phyloP scores from a whole-genome alignment of 176 grass and related monocot genomes.

The Zea mays region DNA sequence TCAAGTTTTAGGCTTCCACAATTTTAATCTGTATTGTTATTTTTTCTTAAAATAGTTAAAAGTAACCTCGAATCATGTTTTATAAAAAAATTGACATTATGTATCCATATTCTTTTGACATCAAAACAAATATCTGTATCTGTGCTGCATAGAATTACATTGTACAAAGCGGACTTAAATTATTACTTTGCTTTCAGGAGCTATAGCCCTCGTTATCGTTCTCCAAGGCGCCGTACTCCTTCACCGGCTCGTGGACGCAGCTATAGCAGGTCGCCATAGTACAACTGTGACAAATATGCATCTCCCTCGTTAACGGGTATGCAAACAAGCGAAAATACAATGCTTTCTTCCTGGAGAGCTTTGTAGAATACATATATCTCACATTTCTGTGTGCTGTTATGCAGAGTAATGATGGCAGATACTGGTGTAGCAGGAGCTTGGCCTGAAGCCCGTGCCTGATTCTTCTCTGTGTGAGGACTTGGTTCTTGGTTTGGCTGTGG shows the following conservation, averaged over 20 bases:
- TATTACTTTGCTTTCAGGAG: slow-evolving; percentile 60
- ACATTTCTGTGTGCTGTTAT: slow-evolving; percentile 18
- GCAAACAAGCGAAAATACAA: not conserved
- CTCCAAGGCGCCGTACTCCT: slow-evolving; percentile 71
- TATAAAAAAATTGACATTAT: no score
- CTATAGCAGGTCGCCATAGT: slow-evolving; percentile 69
- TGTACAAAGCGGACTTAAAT: slow-evolving; percentile 11
- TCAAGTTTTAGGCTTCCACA: no score
- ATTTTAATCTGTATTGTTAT: no score
- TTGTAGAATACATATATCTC: not conserved
- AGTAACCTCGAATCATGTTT: no score
- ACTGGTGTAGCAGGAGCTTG: slow-evolving; percentile 64
- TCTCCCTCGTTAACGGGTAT: slow-evolving; percentile 78
- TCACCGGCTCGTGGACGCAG: slow-evolving; percentile 66
- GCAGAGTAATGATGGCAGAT: slow-evolving; percentile 48
- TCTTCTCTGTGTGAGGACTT: slow-evolving; percentile 36
- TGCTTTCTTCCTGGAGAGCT: not conserved
- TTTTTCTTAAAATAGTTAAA: no score
- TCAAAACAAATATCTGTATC: no score
- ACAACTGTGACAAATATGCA: slow-evolving; percentile 34
- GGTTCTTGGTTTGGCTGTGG: slow-evolving; percentile 46
- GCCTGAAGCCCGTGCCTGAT: slow-evolving; percentile 23
- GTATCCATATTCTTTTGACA: no score
- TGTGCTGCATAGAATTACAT: no score
- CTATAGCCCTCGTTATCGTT: slow-evolving; percentile 77